phyloP scores from a whole-genome alignment of 768 basidiomycete species.

The Agaricus bisporus region DNA sequence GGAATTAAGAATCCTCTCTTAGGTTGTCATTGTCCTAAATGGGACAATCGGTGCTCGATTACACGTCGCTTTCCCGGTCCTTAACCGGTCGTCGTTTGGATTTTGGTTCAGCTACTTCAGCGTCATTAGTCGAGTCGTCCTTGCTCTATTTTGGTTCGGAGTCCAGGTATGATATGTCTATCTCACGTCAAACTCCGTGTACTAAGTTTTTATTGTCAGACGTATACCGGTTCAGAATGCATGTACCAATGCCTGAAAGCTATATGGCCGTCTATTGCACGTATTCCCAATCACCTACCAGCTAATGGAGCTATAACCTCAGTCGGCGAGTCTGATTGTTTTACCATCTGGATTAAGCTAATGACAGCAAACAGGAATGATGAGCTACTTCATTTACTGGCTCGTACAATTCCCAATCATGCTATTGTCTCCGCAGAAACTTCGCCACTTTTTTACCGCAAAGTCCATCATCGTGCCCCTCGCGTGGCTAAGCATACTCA shows the following conservation, averaged over 20 bases:
- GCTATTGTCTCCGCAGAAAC: conserved; percentile 70
- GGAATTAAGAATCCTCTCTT: not conserved
- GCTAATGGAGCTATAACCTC: conserved; percentile 56
- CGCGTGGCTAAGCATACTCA: conserved; percentile 65
- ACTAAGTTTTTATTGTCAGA: conserved; percentile 21
- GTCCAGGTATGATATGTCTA: conserved; percentile 42
- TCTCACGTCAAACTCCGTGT: not conserved
- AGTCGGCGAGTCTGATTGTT: conserved; percentile 31
- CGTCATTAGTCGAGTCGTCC: conserved; percentile 67
- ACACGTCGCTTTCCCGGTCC: conserved; percentile 67
- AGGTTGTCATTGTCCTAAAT: conserved; percentile 63
- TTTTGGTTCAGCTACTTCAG: conserved; percentile 89
- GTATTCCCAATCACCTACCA: conserved; percentile 59
- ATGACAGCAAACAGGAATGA: conserved; percentile 38
- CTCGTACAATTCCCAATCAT: conserved; percentile 70
- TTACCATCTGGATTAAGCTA: not conserved
- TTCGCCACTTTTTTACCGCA: conserved; percentile 68
- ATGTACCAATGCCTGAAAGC: conserved; percentile 81
- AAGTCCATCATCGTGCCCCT: conserved; percentile 63
- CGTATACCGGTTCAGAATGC: conserved; percentile 62
- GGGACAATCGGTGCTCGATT: conserved; percentile 74
- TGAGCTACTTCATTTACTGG: conserved; percentile 78
- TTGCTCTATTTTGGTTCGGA: conserved; percentile 81
- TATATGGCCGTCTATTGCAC: conserved; percentile 70
- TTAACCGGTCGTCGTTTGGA: conserved; percentile 84